Base-by-base conservation (phyloP, 371 early-diverging fungal genomes). In the Mortierella sp. region DNA sequence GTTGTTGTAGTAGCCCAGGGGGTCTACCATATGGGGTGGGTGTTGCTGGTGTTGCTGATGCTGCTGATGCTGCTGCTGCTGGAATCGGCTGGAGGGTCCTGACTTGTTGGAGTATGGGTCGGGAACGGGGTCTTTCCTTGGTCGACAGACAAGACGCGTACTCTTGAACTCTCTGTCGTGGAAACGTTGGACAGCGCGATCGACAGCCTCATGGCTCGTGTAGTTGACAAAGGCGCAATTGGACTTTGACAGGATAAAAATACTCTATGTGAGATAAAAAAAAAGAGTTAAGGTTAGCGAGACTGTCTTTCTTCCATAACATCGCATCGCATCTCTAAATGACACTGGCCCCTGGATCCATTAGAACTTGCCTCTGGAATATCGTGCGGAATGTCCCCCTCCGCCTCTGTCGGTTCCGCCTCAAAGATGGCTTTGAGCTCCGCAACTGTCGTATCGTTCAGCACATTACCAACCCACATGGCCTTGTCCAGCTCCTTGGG, bases 211-310 rank as follows among this genome's bases (percentile, higher is more conserved):
- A 40, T 86, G 83, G 50, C 85, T 85, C 41, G 85, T 76, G 58
- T 87, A 87, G 53, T 87, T 87, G 44, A 87, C 87, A 73, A 87
- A 87, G 13, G 87, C 87, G 65, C 87, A 87, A 65, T 87, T 81
- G 24, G 86, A 85, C 52, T 86, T 87, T 40, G 82, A 74, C n/a
- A 87, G 69, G 29, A 82, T 86, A 41, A 86, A 87, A 24, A 87
- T 86, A 45, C 86, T 87, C 87, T 87, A 65, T 58, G 13, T 29
- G 43, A 44, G 24, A n/a, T 40, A 8, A 47, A 44, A 66, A 11
- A 31, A 14, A 67, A 71, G 29, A 69, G 41, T 66, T 58, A 66
- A 40, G 48, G 22, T 26, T 55, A 70, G 70, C 44, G 22, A 16
- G 50, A 1, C 13, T 19, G 4, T 2, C 9, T 10, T 34, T 58